A percentile compares a stretch with the other conserved stretches of the same genome.
Evolutionary conservation across 1,284 basidiomycete genomes (phyloP).

Genomic region (Microbotryum silenes-acaulis): DNA sequence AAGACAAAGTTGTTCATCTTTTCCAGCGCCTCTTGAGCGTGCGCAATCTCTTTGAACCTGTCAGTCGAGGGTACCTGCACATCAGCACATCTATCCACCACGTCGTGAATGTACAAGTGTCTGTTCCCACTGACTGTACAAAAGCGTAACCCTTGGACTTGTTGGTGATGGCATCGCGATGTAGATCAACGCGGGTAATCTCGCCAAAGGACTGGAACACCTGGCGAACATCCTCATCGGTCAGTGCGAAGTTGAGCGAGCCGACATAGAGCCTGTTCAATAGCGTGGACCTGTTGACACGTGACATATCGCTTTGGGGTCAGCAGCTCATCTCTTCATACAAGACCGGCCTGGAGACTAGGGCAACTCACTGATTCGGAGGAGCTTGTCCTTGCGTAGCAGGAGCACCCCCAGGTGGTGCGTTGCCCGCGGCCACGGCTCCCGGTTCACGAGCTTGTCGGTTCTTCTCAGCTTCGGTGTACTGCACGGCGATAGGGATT

Average conservation of each 20-base stretch:
- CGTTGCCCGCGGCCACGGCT: conserved; percentile 1
- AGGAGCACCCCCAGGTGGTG: background rate
- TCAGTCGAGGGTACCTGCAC: conserved; percentile 4
- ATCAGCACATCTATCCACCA: background rate
- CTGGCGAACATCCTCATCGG: conserved; percentile 90
- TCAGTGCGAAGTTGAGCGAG: conserved; percentile 91
- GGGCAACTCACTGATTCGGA: conserved; percentile 12
- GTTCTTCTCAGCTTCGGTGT: conserved; percentile 93
- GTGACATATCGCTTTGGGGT: background rate
- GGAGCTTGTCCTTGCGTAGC: background rate
- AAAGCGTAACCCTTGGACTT: conserved; percentile 97
- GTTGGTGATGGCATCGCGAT: conserved; percentile 67
- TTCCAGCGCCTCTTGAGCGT: conserved; percentile 91
- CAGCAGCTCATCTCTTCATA: too few relatives aligned
- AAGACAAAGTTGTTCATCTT: conserved; percentile 98
- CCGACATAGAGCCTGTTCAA: conserved; percentile 83
- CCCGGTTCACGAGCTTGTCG: conserved; percentile 48
- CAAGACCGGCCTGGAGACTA: background rate
- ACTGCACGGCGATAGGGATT: conserved; percentile 89
- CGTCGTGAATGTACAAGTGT: background rate
- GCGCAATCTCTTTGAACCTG: conserved; percentile 77
- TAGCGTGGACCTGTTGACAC: too few relatives aligned
- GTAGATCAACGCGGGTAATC: conserved; percentile 95
- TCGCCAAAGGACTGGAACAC: conserved; percentile 98
- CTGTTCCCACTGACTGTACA: conserved; percentile 62